Evolutionary conservation across 139 green algal species (phyloP).

Genomic region (Gonium pectorale): DNA sequence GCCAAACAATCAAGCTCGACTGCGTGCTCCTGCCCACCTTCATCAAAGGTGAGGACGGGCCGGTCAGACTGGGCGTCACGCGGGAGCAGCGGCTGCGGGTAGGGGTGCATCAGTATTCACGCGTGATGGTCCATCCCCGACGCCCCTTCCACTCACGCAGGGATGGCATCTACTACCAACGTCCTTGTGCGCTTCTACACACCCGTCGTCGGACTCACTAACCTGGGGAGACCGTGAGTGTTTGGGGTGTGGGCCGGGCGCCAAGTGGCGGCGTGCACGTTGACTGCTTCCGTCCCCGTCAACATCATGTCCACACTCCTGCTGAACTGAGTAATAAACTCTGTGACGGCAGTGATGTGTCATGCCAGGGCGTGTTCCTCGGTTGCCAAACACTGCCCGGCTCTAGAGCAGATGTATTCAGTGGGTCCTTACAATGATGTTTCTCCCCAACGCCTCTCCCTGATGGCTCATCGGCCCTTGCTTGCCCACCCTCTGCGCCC

Average conservation of each 20-base stretch:
- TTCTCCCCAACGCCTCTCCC: no score
- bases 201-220: slow-evolving; percentile 29
- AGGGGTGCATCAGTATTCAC: no score
- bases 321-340: no score
- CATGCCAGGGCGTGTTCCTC: background rate
- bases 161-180: slow-evolving; percentile 68
- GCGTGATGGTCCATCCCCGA: no score
- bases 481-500: no score
- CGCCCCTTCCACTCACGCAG: slow-evolving; percentile 11
- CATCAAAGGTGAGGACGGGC: slow-evolving; percentile 29
- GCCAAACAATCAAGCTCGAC: slow-evolving; percentile 70
- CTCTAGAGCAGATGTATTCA: background rate
- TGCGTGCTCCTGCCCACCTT: slow-evolving; percentile 78
- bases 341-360: no score
- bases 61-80: no score
- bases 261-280: no score
- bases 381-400: background rate
- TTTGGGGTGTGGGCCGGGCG: no score
- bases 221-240: slow-evolving; percentile 44
- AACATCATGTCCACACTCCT: no score
- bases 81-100: no score
- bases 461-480: background rate
- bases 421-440: background rate
- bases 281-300: no score
- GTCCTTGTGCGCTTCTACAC: slow-evolving; percentile 48